Evolutionary conservation across 192 early-diverging fungal genomes (phyloP).

Genomic region (Backusella psychrophila): DNA sequence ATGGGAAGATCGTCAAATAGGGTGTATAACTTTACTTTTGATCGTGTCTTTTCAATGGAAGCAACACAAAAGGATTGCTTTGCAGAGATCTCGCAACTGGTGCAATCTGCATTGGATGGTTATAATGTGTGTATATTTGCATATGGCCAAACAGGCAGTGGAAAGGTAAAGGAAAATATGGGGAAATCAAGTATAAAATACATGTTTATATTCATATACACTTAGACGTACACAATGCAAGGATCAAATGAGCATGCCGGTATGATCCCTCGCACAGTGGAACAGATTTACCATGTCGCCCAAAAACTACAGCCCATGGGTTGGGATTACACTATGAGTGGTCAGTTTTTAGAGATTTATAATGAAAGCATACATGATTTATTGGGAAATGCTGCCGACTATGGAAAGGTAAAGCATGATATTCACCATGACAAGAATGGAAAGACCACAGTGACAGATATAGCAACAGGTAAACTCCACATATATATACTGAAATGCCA

Average conservation of each 20-base stretch:
- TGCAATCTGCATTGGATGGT: constrained; percentile 94
- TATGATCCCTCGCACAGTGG: constrained; percentile 93
- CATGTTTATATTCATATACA: neutral
- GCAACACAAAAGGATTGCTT: constrained; percentile 79
- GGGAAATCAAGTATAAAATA: too few species aligned
- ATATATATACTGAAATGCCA: neutral
- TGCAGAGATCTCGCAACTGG: constrained; percentile 93
- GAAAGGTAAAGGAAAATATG: constrained; percentile 53
- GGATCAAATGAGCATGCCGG: constrained; percentile 60
- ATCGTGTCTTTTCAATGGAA: constrained; percentile 74
- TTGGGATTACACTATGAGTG: constrained; percentile 87
- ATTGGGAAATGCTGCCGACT: constrained; percentile 42
- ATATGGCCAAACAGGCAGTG: constrained; percentile 92
- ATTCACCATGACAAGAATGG: constrained; percentile 79
- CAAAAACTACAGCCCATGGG: constrained; percentile 70
- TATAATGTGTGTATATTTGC: constrained; percentile 98
- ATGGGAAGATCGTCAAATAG: constrained; percentile 43
- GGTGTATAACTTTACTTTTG: constrained; percentile 78
- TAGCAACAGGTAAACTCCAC: constrained; percentile 48
- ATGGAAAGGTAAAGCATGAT: constrained; percentile 71
- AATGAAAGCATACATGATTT: constrained; percentile 92
- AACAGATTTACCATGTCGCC: constrained; percentile 82
- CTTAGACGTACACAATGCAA: constrained; percentile 74
- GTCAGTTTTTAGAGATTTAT: constrained; percentile 95
- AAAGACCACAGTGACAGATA: constrained; percentile 77